Percentiles rank a stretch among this genome's conserved stretches.
phyloP scores from a whole-genome alignment of 176 grass and related monocot genomes.

The Microstegium vimineum region DNA sequence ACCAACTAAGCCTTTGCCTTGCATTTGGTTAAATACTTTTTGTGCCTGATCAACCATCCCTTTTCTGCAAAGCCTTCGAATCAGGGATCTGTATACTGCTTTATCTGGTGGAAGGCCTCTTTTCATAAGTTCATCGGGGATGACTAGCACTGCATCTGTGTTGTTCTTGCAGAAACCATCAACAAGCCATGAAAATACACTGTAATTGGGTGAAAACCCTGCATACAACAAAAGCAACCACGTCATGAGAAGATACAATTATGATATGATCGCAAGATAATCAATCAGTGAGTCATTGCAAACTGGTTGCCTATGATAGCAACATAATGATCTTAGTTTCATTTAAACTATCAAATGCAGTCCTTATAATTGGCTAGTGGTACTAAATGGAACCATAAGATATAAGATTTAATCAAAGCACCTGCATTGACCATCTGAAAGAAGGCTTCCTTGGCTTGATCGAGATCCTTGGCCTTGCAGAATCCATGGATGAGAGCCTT shows the following conservation, averaged over 20 bases:
- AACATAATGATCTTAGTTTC: neutral
- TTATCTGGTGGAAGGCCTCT: constrained; percentile 62
- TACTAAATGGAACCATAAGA: neutral
- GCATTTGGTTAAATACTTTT: constrained; percentile 56
- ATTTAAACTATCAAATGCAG: neutral
- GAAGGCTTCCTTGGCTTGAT: constrained; percentile 68
- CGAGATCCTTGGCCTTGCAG: constrained; percentile 65
- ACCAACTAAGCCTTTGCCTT: constrained; percentile 45
- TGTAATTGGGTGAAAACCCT: constrained; percentile 75
- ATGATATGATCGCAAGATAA: neutral
- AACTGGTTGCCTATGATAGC: neutral
- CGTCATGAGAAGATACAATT: neutral
- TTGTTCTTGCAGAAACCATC: constrained; percentile 70
- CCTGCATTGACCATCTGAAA: constrained; percentile 86
- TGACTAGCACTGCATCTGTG: constrained; percentile 49
- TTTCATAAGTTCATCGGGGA: constrained; percentile 69
- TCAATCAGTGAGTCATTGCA: neutral
- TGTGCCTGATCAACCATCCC: constrained; percentile 61
- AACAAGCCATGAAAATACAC: constrained; percentile 71
- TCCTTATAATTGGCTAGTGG: neutral
- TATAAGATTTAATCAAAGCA: neutral
- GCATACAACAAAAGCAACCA: constrained; percentile 17
- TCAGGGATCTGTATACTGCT: constrained; percentile 68
- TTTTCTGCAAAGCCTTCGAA: constrained; percentile 81
- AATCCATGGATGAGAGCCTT: constrained; percentile 90